Conservation (phyloP, 2,329 filamentous ascomycete species). For the Cryphonectria japonica region DNA sequence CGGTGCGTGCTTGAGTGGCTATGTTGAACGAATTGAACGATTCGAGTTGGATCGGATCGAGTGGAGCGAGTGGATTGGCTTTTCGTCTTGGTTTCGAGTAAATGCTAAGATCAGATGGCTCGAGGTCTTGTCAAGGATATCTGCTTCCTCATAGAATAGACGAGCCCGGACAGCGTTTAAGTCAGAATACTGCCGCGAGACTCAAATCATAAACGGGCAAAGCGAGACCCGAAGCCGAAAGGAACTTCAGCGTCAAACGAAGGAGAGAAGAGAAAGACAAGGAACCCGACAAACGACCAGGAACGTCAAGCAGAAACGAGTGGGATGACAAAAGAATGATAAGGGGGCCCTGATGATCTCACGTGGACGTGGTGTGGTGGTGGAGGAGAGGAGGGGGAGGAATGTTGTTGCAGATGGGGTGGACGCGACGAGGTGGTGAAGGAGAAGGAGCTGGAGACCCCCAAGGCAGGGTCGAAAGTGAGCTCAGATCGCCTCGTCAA, state of each 20-base stretch:
- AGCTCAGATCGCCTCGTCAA: background rate
- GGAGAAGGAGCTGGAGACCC: conserved; percentile 6
- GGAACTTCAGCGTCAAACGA: background rate
- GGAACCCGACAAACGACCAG: background rate
- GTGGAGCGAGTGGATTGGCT: conserved; percentile 15
- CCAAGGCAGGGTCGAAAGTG: background rate
- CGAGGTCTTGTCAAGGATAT: background rate
- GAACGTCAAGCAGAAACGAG: background rate
- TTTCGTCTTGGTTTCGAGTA: conserved; percentile 11
- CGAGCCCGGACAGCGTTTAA: background rate
- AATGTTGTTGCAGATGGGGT: conserved; percentile 1
- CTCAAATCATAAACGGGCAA: background rate
- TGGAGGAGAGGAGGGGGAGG: conserved; percentile 8
- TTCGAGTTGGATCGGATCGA: conserved; percentile 13
- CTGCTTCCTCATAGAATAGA: background rate
- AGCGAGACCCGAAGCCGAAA: background rate
- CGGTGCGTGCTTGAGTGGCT: background rate
- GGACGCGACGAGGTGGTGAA: conserved; percentile 1
- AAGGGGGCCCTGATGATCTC: conserved; percentile 6
- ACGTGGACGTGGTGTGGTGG: background rate
- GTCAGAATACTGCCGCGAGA: background rate
- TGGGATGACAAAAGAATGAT: background rate
- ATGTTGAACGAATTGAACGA: background rate
- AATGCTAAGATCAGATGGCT: background rate
- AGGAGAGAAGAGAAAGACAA: conserved; percentile 1